Evolutionary conservation across 2,329 filamentous ascomycete genomes (phyloP), one percentile per base, ranked within the genome.

Genomic region (Clarireedia sp.): DNA sequence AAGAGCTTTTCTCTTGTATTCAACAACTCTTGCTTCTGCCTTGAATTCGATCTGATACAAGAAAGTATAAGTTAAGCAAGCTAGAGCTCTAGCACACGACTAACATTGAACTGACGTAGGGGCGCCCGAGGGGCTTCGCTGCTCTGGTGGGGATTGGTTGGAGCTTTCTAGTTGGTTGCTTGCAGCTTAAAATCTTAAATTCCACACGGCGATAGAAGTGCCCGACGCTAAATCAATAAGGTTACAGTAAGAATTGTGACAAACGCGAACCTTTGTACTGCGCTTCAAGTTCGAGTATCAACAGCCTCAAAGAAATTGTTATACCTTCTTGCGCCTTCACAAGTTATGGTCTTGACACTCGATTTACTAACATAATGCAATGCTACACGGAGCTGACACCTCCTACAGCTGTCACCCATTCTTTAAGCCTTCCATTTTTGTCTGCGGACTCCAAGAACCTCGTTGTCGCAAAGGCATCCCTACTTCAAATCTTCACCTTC

Each of bases 331-430:
- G n/a, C 9, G 19, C 19, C 19, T n/a, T n/a, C n/a, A 45, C 8
- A 55, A 57, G 57, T 60, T 53, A 58, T 46, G 48, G 48, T 44
- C 47, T 51, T 33, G 40, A 53, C 48, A 44, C 41, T 41, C 48
- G 12, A 56, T 24, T 24, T 41, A 43, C 44, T 44, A 47, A 52
- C 58, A 70, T 62, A 67, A 97, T 97, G 92, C 92, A 97, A 82
- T 95, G 90, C 78, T 97, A 97, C 75, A 91, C 90, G 68, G 94
- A 99, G 79, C 79, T 99, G 71, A 85, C 90, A 71, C 88, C 92
- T 76, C 91, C 94, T 54, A 95, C 91, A 70, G 91, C 91, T 70
- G 90, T 97, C 73, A 91, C 90, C 67, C 87, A 96, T 74, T 89
- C 91, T 61, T 74, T 96, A 67, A 81, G 78, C 58, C 74, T 96